phyloP scores from a whole-genome alignment of 2,329 filamentous ascomycete species.

The Trichoderma lentiforme region DNA sequence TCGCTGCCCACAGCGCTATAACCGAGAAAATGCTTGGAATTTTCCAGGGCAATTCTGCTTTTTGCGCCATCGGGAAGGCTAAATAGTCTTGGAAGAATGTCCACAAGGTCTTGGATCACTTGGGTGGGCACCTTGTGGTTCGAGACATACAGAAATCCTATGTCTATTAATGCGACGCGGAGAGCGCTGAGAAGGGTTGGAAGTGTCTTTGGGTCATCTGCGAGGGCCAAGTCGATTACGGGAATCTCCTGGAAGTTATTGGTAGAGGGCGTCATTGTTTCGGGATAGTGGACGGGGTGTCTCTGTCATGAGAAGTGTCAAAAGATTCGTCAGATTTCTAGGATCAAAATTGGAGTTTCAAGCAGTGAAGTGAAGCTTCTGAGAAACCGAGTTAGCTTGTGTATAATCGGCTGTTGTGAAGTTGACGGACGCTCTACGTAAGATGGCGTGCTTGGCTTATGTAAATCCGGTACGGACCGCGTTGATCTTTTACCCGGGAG shows the following conservation, averaged over 20 bases:
- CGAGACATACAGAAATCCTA: constrained; percentile 53
- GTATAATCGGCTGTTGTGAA: neutral
- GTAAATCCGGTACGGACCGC: neutral
- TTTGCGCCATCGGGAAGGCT: constrained; percentile 38
- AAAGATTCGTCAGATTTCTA: neutral
- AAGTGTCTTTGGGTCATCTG: constrained; percentile 33
- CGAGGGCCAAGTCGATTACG: constrained; percentile 46
- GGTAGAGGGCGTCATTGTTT: neutral
- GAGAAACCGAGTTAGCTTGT: neutral
- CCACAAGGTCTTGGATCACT: constrained; percentile 37
- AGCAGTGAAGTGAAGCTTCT: neutral
- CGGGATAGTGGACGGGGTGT: neutral
- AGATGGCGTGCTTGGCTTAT: constrained; percentile 1
- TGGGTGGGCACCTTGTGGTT: constrained; percentile 44
- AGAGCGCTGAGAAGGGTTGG: constrained; percentile 40
- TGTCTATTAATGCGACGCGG: constrained; percentile 44
- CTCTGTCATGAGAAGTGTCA: neutral
- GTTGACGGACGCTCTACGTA: neutral
- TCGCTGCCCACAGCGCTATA: constrained; percentile 56
- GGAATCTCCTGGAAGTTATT: constrained; percentile 42
- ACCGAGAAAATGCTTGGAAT: constrained; percentile 59
- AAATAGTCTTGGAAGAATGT: constrained; percentile 44
- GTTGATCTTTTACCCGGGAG: neutral
- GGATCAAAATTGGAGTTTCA: neutral
- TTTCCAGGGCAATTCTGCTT: constrained; percentile 40